phyloP scores from a whole-genome alignment of 495 filamentous ascomycete genomes.

The Astrothelium subdiscretum region DNA sequence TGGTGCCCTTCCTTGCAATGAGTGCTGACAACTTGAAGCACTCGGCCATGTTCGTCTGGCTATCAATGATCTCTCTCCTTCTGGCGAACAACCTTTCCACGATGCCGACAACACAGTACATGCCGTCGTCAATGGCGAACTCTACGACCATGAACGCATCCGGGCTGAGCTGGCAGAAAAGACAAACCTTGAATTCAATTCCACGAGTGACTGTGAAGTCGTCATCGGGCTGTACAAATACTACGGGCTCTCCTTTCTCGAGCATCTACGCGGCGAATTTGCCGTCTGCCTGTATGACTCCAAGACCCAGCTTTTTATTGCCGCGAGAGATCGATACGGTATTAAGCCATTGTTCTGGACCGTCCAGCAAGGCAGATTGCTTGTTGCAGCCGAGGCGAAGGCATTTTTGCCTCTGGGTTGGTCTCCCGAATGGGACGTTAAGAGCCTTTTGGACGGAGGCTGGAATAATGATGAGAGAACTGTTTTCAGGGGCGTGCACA shows the following conservation, averaged over 20 bases:
- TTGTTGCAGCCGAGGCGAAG: slow-evolving; percentile 13
- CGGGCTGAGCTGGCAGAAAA: slow-evolving; percentile 21
- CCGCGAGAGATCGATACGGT: slow-evolving; percentile 40
- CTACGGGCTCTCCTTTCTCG: slow-evolving; percentile 35
- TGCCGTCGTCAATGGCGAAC: slow-evolving; percentile 45
- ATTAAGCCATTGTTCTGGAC: slow-evolving; percentile 45
- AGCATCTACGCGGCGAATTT: slow-evolving; percentile 40
- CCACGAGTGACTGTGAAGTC: slow-evolving; percentile 36
- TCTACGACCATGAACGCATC: slow-evolving; percentile 40
- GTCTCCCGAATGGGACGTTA: slow-evolving; percentile 36
- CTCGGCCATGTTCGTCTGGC: slow-evolving; percentile 38
- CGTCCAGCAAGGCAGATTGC: slow-evolving; percentile 19
- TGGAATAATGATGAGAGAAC: slow-evolving; percentile 33
- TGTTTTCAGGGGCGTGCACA: slow-evolving; percentile 35
- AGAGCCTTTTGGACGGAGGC: slow-evolving; percentile 26
- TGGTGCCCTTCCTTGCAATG: neutral
- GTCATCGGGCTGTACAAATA: slow-evolving; percentile 39
- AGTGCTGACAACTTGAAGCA: slow-evolving; percentile 10
- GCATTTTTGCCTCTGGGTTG: slow-evolving; percentile 10
- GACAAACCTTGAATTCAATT: slow-evolving; percentile 30
- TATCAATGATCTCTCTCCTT: slow-evolving; percentile 39
- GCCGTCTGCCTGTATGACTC: slow-evolving; percentile 39
- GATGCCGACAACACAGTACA: slow-evolving; percentile 29
- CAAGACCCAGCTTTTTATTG: slow-evolving; percentile 28
- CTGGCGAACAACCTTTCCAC: slow-evolving; percentile 38